Conservation (phyloP, 257 asterid species). For the Mitragyna speciosa region DNA sequence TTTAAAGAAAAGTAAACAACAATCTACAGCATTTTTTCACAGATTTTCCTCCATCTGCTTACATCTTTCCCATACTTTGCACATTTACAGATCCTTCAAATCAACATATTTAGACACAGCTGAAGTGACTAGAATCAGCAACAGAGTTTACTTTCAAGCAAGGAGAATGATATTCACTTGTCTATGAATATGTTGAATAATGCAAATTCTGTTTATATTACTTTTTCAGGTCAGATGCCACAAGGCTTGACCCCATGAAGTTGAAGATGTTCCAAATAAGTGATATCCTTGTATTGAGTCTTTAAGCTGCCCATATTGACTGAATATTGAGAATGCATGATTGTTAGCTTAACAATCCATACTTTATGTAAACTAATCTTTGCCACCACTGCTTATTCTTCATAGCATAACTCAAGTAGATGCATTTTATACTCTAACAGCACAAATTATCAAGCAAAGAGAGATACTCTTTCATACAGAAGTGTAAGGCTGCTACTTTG, state of each 20-base stretch:
- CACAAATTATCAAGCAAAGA: not conserved
- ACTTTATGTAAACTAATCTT: no score
- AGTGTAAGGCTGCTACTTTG: not conserved
- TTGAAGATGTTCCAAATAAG: not conserved
- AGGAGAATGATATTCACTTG: not conserved
- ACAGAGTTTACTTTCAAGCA: no score
- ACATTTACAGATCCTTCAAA: not conserved
- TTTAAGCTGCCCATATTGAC: not conserved
- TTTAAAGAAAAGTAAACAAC: no score
- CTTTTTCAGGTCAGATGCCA: not conserved
- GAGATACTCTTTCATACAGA: not conserved
- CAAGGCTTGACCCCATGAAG: not conserved
- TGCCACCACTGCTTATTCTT: not conserved
- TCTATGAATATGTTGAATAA: not conserved
- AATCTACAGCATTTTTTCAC: no score
- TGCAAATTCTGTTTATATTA: not conserved
- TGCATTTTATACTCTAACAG: not conserved
- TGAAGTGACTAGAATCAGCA: not conserved
- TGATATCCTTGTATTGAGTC: not conserved
- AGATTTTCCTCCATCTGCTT: not conserved
- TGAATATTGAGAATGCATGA: no score
- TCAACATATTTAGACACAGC: not conserved
- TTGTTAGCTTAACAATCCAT: no score
- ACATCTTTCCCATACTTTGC: not conserved
- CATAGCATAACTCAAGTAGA: not conserved